Base-by-base conservation (phyloP, 108 stramenopile species). In the Nitzschia sp. region DNA sequence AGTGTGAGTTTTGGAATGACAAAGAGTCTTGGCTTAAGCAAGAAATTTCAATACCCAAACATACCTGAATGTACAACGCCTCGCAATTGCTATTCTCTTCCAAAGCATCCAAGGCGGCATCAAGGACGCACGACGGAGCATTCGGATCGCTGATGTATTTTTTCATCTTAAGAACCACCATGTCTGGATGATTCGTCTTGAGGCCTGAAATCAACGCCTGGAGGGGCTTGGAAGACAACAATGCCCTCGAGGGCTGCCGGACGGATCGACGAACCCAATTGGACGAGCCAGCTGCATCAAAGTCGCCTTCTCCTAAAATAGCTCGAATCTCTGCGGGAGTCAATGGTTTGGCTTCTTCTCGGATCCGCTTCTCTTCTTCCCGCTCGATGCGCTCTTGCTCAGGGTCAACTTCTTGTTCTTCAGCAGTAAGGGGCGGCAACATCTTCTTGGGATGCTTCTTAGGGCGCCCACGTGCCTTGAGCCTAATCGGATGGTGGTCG, bases 121-220 rank as follows among this genome's bases (percentile, higher is more conserved):
- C 88, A 36, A 97, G 68, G 15, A 94, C 92, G 8, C 88, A 71
- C n/a, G 82, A 68, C 28, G 90, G 88, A 9, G 91, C 77, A 76
- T 95, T 86, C 2, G 92, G 85, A 69, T 91, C 89, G 54, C 75
- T 90, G 36, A 95, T 61, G 71, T 88, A 94, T 56, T 95, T 95
- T 69, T 97, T 97, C 87, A 95, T 76, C 66, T 97, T 97, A 63
- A 97, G 75, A 32, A 97, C 94, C 36, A 87, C 89, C 86, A 95
- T 90, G 42, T 90, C 90, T 32, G 80, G 76, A 66, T 95, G 86
- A 72, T 95, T 93, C 29, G 45, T 70, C 27, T 71, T 75, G 36
- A 97, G 78, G 61, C 91, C 93, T 47, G 86, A 80, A 17, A 92
- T 46, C 49, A 97, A 77, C 38, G 78, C 75, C 30, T 76, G 72